Evolutionary conservation across 176 grass and related monocot genomes (phyloP).

Genomic region (Aegilops sharonensis): DNA sequence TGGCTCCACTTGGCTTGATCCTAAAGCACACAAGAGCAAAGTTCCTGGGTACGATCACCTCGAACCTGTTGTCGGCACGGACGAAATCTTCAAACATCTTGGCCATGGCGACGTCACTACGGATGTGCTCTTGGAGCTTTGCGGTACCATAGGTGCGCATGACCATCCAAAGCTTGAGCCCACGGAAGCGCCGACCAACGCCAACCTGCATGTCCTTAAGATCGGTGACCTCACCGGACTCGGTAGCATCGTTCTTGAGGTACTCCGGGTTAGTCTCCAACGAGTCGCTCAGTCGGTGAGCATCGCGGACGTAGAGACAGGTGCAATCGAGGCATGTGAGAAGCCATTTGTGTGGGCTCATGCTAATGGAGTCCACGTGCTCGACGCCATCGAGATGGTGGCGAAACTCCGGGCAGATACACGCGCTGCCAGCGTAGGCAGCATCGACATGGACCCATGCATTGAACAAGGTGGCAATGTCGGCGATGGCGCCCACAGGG

Average conservation of each 20-base stretch:
- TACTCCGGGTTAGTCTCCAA: background rate
- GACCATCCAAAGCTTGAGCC: conserved; percentile 17
- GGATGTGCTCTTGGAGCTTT: conserved; percentile 7
- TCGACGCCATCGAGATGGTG: background rate
- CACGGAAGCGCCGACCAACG: background rate
- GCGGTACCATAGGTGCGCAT: conserved; percentile 3
- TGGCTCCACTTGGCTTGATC: background rate
- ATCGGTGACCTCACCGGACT: background rate
- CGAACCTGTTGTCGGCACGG: background rate
- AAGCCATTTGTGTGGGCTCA: conserved; percentile 14
- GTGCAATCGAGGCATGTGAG: background rate
- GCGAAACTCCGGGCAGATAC: background rate
- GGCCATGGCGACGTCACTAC: background rate
- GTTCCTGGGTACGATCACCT: background rate
- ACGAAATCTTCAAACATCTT: conserved; percentile 2
- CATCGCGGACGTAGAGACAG: background rate
- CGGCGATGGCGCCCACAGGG: background rate
- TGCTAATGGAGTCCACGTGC: conserved; percentile 9
- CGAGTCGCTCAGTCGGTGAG: background rate
- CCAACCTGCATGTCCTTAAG: conserved; percentile 12
- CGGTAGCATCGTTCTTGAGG: background rate
- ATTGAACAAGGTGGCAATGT: background rate
- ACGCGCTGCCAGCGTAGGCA: background rate
- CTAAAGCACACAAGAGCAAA: background rate
- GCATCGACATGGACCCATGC: background rate